Percentiles rank a stretch among this genome's conserved stretches.
phyloP scores from a whole-genome alignment of 495 filamentous ascomycete genomes.

The Annulohypoxylon maeteangense region DNA sequence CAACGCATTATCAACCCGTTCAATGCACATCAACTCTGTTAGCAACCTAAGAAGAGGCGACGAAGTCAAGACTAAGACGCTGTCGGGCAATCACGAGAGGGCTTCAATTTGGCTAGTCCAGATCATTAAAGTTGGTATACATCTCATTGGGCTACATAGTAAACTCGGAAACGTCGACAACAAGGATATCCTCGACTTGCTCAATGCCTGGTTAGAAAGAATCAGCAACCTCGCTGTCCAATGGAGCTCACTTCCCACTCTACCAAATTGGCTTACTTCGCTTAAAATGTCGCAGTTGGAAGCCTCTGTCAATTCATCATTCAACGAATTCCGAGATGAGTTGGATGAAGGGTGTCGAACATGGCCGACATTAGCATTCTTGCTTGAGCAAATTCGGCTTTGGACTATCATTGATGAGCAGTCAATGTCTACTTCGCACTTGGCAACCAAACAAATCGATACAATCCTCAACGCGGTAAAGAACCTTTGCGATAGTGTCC shows the following conservation, averaged over 20 bases:
- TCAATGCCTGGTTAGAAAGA: conserved; percentile 62
- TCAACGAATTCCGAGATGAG: conserved; percentile 57
- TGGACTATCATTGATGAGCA: conserved; percentile 53
- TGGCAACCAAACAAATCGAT: conserved; percentile 44
- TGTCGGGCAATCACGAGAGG: conserved; percentile 45
- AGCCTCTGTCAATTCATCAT: conserved; percentile 54
- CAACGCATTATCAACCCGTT: conserved; percentile 22
- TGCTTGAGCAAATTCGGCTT: conserved; percentile 67
- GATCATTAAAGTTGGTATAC: conserved; percentile 53
- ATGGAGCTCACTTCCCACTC: conserved; percentile 59
- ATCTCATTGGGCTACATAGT: conserved; percentile 67
- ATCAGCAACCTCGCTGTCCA: conserved; percentile 54
- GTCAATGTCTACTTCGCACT: conserved; percentile 1
- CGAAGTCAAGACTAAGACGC: conserved; percentile 31
- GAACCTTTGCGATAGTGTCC: conserved; percentile 69
- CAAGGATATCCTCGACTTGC: conserved; percentile 49
- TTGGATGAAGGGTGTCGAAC: conserved; percentile 56
- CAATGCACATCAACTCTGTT: conserved; percentile 36
- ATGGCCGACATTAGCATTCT: conserved; percentile 70
- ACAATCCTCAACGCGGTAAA: conserved; percentile 68
- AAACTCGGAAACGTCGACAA: conserved; percentile 66
- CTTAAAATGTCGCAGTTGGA: conserved; percentile 54
- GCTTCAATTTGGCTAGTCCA: conserved; percentile 56
- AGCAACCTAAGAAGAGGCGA: conserved; percentile 26
- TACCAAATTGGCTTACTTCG: conserved; percentile 67